Evolutionary conservation across 2,329 filamentous ascomycete genomes (phyloP).

Genomic region (Colletotrichum trifolii): DNA sequence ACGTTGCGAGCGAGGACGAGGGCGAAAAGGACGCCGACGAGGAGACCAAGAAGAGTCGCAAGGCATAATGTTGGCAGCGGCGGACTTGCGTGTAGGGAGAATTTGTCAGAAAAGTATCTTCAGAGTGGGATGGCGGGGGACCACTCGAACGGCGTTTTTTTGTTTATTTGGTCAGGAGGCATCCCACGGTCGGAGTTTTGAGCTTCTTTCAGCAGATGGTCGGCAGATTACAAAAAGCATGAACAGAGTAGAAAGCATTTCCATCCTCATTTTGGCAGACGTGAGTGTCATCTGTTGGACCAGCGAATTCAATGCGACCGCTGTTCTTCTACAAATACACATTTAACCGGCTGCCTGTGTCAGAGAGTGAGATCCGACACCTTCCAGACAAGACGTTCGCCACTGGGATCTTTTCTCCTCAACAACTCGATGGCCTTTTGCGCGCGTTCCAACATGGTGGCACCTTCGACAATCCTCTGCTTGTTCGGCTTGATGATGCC

Average conservation of each 20-base stretch:
- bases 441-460: slow-evolving; percentile 50
- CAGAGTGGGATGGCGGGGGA: slow-evolving; percentile 26
- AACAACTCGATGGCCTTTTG: slow-evolving; percentile 50
- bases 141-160: slow-evolving; percentile 30
- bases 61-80: slow-evolving; percentile 16
- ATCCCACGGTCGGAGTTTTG: slow-evolving; percentile 36
- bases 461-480: slow-evolving; percentile 54
- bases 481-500: slow-evolving; percentile 54
- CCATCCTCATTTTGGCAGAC: background rate
- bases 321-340: background rate
- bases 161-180: slow-evolving; percentile 35
- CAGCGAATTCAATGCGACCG: background rate
- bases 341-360: background rate
- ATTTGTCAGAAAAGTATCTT: background rate
- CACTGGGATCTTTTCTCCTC: slow-evolving; percentile 50
- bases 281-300: no score
- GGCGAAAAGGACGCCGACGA: slow-evolving; percentile 57
- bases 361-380: slow-evolving; percentile 35
- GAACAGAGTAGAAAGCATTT: slow-evolving; percentile 35
- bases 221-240: slow-evolving; percentile 37
- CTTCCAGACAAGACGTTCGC: slow-evolving; percentile 54
- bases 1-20: slow-evolving; percentile 63
- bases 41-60: slow-evolving; percentile 37
- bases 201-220: slow-evolving; percentile 38
- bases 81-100: background rate